Evolutionary conservation across 345 rosid species (phyloP), one percentile per base, ranked within the genome.

Genomic region (Pistacia atlantica): DNA sequence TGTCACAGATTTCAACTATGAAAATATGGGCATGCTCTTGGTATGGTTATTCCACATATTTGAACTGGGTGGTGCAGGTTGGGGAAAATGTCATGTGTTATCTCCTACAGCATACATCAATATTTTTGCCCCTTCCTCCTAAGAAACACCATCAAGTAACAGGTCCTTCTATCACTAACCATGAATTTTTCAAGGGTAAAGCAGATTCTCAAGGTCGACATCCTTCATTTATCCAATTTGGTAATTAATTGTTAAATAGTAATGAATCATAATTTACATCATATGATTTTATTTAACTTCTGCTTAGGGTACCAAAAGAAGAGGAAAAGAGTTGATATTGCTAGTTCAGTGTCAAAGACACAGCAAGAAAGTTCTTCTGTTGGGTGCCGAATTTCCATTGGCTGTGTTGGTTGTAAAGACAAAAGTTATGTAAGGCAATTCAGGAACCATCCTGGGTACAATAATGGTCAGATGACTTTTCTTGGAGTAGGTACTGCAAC

Each of bases 91-190:
- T 90, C 70, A 91, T 95, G 97, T 48, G 75, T 77, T 86, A 91
- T 83, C 87, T 95, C 67, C 90, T 95, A 17, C 78, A 67, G 79
- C 71, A 82, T 72, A 72, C 94, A 12, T 87, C 93, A 17, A 86
- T 91, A 51, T 93, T 91, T 81, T 73, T 90, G 79, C 89, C 95
- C 45, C 69, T 84, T 20, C 82, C 78, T 72, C 79, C 73, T 25
- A 81, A 78, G 80, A 91, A 80, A 79, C 79, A 90, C 73, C 85
- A 82, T 74, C 98, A 95, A 80, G 97, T 90, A 79, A 81, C 91
- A 22, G 98, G 98, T 56, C 75, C 81, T 76, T 88, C 88, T 48
- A 72, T 86, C 55, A 75, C 22, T 35, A 69, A 73, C 55, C 65
- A 49, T 66, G 76, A 75, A 76, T 78, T n/a, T 54, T 37, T 28